These are phyloP conservation scores for Syzygium oleosum DNA, from an alignment of 345 rosid genomes.

Conservation along the genomic window DNA sequence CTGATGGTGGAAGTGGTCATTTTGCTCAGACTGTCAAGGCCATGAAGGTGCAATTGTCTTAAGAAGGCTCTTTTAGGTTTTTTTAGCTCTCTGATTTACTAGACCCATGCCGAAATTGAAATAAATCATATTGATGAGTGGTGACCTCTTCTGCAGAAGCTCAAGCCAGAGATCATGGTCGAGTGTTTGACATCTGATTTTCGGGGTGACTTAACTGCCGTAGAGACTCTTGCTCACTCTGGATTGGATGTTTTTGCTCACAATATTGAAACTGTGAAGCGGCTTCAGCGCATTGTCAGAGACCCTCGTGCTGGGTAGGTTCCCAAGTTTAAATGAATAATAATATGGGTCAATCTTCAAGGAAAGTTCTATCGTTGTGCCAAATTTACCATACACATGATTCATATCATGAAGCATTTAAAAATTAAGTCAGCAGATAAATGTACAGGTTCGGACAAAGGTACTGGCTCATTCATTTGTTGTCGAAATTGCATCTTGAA, in stretches of 20 bases:
- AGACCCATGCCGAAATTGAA: neutral
- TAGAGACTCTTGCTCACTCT: conserved; percentile 63
- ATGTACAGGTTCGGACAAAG: neutral
- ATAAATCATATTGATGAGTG: neutral
- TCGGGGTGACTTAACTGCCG: conserved; percentile 82
- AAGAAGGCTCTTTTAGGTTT: neutral
- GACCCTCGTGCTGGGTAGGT: conserved; percentile 98
- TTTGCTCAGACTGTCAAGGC: conserved; percentile 88
- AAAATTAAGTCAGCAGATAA: neutral
- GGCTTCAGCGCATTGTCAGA: conserved; percentile 91
- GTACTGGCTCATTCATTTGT: neutral
- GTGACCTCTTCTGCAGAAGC: conserved; percentile 38
- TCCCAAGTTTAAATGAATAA: neutral
- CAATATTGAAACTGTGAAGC: conserved; percentile 88
- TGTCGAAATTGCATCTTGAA: neutral
- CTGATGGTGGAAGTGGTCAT: conserved; percentile 99
- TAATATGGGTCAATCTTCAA: neutral
- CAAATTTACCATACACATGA: neutral
- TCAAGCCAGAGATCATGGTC: conserved; percentile 88
- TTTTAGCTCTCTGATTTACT: neutral
- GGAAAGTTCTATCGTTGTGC: neutral
- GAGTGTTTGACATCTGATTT: conserved; percentile 98
- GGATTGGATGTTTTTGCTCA: conserved; percentile 97
- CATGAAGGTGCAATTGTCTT: conserved; percentile 52
- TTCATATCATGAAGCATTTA: neutral